Base-by-base conservation (phyloP, 2,329 filamentous ascomycete genomes). In the Cordyceps tenuipes region DNA sequence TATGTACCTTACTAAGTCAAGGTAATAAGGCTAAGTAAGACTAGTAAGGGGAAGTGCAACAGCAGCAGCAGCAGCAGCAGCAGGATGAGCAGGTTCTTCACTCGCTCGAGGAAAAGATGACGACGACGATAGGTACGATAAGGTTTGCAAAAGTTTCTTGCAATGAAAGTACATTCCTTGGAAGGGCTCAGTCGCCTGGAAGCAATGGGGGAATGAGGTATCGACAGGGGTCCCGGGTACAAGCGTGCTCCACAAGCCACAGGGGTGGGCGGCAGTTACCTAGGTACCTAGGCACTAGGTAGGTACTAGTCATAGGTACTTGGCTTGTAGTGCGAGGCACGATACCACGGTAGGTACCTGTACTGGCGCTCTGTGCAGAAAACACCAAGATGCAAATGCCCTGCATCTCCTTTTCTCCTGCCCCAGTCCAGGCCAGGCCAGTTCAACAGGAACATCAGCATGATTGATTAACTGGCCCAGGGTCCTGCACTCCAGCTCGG, bases 351-450 rank as follows among this genome's bases (percentile, higher is more conserved):
- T 4, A 23, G 23, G 23, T 23, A 23, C 23, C 23, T 23, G 23
- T 23, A 23, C n/a, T n/a, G n/a, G n/a, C n/a, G n/a, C n/a, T n/a
- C n/a, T n/a, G n/a, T n/a, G n/a, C 23, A 23, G 23, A 23, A 29
- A 8, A 29, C 3, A 8, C 4, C 1, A 29, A 29, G 7, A 29
- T 3, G 5, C 4, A 29, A 29, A 8, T 29, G 29, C n/a, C 7
- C 39, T 21, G 17, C 51, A 15, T 36, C 36, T 43, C 47, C 47
- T 50, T 58, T 58, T 58, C 34, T 57, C 36, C n/a, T 49, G 55
- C 31, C 54, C 44, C 29, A 29, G 29, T 36, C 17, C 43, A 46
- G 23, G 2, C 23, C 23, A 23, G 23, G 2, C 23, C 23, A 23
- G 23, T 23, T 23, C 4, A n/a, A n/a, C n/a, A n/a, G 23, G 23